These are phyloP conservation scores for Saccharomycopsis fibuligera DNA, from an alignment of 805 yeast species.

Conservation along the genomic window DNA sequence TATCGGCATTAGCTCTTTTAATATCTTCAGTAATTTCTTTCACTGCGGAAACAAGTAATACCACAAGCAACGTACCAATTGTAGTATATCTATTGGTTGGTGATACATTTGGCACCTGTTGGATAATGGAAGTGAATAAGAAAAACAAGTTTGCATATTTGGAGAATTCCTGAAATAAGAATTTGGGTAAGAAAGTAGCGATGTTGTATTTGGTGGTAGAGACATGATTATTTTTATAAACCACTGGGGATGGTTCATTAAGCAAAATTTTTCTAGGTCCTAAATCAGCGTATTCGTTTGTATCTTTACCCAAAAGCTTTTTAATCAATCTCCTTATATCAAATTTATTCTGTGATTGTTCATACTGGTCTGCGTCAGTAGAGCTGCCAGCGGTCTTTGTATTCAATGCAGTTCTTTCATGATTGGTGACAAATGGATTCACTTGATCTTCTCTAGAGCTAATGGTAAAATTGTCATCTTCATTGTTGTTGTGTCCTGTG, in stretches of 20 bases:
- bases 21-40: conserved; percentile 89
- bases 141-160: conserved; percentile 95
- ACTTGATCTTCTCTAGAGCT: conserved; percentile 14
- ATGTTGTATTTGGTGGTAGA: conserved; percentile 92
- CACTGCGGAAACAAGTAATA: conserved; percentile 81
- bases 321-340: conserved; percentile 35
- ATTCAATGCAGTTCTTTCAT: background rate
- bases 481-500: background rate
- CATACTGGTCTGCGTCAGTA: conserved; percentile 23
- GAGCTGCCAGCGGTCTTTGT: background rate
- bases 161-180: conserved; percentile 91
- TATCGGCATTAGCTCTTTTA: conserved; percentile 82
- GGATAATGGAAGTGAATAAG: conserved; percentile 84
- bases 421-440: conserved; percentile 17
- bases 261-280: conserved; percentile 32
- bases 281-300: conserved; percentile 52
- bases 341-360: conserved; percentile 30
- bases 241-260: conserved; percentile 28
- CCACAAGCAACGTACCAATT: conserved; percentile 81
- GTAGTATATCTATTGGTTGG: conserved; percentile 97
- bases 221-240: conserved; percentile 76
- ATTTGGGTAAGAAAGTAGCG: conserved; percentile 92
- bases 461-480: conserved; percentile 15
- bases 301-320: conserved; percentile 23
- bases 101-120: conserved; percentile 93